phyloP scores from a whole-genome alignment of 441 rosid genomes.

The Erodium texanum region DNA sequence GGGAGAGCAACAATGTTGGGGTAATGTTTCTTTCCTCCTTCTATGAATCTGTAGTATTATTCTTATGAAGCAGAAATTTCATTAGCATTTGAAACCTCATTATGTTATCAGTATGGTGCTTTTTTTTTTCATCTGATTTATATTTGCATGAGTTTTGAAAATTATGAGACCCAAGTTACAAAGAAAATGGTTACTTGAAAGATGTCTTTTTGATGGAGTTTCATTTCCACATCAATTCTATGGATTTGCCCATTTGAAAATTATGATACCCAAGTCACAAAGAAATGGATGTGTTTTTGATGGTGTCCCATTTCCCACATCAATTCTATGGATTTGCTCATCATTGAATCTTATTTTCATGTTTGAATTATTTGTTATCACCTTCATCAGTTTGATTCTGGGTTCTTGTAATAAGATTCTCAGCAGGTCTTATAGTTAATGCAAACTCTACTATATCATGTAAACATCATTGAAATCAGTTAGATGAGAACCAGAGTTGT shows the following conservation, averaged over 20 bases:
- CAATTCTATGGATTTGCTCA: not conserved
- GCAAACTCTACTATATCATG: not conserved
- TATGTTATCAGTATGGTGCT: not conserved
- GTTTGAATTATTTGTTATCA: not conserved
- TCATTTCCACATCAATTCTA: not conserved
- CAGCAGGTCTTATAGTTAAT: too few relatives aligned
- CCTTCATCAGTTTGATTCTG: not conserved
- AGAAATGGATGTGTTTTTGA: not conserved
- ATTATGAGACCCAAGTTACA: not conserved
- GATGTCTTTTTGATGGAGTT: not conserved
- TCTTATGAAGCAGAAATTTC: not conserved
- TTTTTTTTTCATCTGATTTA: not conserved
- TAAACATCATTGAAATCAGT: not conserved
- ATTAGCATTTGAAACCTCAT: not conserved
- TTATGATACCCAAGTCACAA: not conserved
- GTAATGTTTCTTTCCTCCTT: constrained; percentile 25
- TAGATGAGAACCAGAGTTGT: not conserved
- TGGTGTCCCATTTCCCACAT: not conserved
- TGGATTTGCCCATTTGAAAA: not conserved
- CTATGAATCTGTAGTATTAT: not conserved
- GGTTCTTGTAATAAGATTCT: too few relatives aligned
- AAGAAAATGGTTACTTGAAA: not conserved
- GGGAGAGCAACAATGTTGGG: constrained; percentile 92
- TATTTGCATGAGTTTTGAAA: not conserved
- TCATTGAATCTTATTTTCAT: not conserved